Conservation (phyloP, 768 basidiomycete species). For the Grammothele lineata region DNA sequence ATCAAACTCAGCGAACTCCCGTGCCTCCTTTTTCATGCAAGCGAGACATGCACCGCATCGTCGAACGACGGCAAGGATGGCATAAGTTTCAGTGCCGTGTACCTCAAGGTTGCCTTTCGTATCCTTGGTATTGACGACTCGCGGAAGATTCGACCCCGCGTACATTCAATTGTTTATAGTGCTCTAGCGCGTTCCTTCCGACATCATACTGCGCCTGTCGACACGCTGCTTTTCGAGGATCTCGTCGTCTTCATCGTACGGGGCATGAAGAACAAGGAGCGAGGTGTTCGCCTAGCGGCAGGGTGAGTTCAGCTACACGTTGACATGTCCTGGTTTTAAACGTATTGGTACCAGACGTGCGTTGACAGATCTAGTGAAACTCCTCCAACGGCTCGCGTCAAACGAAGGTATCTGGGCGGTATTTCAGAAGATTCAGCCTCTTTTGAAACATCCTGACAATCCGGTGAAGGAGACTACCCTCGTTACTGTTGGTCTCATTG, state of each 20-base stretch:
- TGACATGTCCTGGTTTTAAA: neutral
- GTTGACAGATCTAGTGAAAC: conserved; percentile 42
- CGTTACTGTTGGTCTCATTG: conserved; percentile 55
- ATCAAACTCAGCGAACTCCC: conserved; percentile 16
- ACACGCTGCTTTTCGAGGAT: conserved; percentile 22
- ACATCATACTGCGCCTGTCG: conserved; percentile 19
- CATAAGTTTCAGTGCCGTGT: conserved; percentile 26
- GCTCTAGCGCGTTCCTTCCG: conserved; percentile 12
- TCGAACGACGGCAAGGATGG: conserved; percentile 3
- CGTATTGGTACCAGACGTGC: conserved; percentile 35
- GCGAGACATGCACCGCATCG: conserved; percentile 3
- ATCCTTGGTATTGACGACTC: conserved; percentile 44
- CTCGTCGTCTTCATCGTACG: conserved; percentile 37
- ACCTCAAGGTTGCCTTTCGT: conserved; percentile 31
- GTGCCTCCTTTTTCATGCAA: conserved; percentile 19
- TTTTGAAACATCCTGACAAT: conserved; percentile 43
- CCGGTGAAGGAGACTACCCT: conserved; percentile 60
- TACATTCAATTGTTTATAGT: conserved; percentile 31
- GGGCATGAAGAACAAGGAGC: conserved; percentile 50
- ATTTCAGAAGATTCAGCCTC: conserved; percentile 44
- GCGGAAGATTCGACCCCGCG: conserved; percentile 41
- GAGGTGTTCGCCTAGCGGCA: conserved; percentile 59
- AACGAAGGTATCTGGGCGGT: conserved; percentile 31
- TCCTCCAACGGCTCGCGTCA: conserved; percentile 35
- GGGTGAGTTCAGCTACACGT: conserved; percentile 46